Evolutionary conservation across 345 rosid genomes (phyloP).

Genomic region (Lepidium aucheri): DNA sequence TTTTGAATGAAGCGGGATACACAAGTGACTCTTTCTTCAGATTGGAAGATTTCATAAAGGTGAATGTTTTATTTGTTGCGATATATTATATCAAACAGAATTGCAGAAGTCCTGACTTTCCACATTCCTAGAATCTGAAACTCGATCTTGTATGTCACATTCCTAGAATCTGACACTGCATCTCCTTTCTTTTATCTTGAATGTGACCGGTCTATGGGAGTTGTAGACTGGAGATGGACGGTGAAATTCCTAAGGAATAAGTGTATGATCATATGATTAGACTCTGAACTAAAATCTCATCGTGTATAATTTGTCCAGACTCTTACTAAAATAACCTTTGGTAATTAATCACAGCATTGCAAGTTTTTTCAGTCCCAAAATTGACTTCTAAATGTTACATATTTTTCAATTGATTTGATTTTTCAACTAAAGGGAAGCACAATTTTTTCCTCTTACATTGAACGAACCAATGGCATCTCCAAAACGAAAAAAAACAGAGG

Average conservation of each 20-base stretch:
- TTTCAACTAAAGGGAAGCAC: background rate
- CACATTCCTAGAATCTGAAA: too few relatives aligned
- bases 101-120: background rate
- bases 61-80: constrained; percentile 1
- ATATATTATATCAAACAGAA: background rate
- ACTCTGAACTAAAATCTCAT: background rate
- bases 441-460: background rate
- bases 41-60: constrained; percentile 66
- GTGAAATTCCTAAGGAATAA: constrained; percentile 75
- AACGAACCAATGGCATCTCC: background rate
- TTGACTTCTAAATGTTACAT: background rate
- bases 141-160: too few relatives aligned
- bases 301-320: background rate
- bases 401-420: background rate
- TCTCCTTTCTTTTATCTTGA: background rate
- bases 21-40: constrained; percentile 44
- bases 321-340: constrained; percentile 1
- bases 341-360: background rate
- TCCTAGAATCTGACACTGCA: background rate
- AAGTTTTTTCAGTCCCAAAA: background rate
- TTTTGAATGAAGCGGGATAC: constrained; percentile 77
- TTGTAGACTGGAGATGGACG: constrained; percentile 58
- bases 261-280: background rate
- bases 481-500: background rate
- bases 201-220: constrained; percentile 51